Base-by-base conservation (phyloP, 257 asterid species). In the Penstemon davidsonii region DNA sequence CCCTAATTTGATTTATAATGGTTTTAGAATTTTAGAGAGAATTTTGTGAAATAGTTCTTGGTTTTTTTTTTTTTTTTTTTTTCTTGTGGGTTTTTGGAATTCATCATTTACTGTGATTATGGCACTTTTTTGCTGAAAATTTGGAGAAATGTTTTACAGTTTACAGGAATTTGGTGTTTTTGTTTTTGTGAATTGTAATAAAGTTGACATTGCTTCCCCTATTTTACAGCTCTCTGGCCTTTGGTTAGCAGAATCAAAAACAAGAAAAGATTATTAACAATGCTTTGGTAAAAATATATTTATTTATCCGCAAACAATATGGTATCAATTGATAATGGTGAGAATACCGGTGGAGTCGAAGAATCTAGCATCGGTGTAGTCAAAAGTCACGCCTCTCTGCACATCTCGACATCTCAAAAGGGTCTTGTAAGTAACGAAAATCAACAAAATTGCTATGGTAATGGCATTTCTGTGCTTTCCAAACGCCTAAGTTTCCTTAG, bases 331-430 rank as follows among this genome's bases (percentile, higher is more conserved):
- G 88, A 73, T 73, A 73, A 72, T 54, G 84, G 86, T 37, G 79
- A 64, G 77, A 65, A 63, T 60, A 73, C 73, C 40, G 83, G 75
- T 72, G 85, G 69, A 51, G 64, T 61, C 61, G 88, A 75, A 76
- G 92, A 75, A 73, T 73, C 79, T 50, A 49, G 49, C 36, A 76
- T 19, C 36, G 65, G 44, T 15, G 69, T 79, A 55, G 75, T 61
- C 66, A 85, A 73, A 58, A 67, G 59, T 63, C 82, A 55, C 5
- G 40, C 80, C 33, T 67, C 84, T 62, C 62, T 88, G 55, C 70
- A 62, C 68, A 74, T 85, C 62, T 85, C 96, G 0, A 74, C 85
- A 0, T 91, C 97, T 13, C 88, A 84, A 25, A 87, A 73, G 66
- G 84, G 89, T 53, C 85, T 91, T 10, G 70, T 88, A 75, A 70